These are phyloP conservation scores for Solanum chacoense DNA, from an alignment of 305 asterid genomes.

Conservation along the genomic window DNA sequence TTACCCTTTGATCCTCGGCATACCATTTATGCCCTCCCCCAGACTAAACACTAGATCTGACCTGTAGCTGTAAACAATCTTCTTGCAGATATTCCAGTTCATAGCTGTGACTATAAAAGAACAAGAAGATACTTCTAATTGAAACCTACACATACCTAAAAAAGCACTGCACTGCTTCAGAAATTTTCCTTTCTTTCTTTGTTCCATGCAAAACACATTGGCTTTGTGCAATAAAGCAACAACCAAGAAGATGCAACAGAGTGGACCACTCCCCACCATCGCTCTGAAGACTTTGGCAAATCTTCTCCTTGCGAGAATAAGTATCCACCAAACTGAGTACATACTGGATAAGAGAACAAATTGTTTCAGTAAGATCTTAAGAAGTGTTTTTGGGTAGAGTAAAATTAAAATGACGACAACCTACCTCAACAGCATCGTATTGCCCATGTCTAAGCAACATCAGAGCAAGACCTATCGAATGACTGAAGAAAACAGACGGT, in stretches of 20 bases:
- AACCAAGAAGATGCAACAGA: conserved; percentile 84
- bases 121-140: background rate
- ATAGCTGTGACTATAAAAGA: background rate
- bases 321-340: conserved; percentile 72
- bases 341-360: conserved; percentile 39
- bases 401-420: conserved; percentile 11
- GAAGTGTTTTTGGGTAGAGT: background rate
- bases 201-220: conserved; percentile 48
- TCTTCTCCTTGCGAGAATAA: conserved; percentile 67
- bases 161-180: conserved; percentile 81
- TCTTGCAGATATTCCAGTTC: background rate
- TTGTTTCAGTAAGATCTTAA: conserved; percentile 23
- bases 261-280: conserved; percentile 50
- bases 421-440: conserved; percentile 74
- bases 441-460: conserved; percentile 75
- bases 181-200: conserved; percentile 53
- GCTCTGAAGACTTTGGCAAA: conserved; percentile 65
- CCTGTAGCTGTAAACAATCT: background rate
- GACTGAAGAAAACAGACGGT: conserved; percentile 71
- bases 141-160: conserved; percentile 46
- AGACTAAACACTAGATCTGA: background rate
- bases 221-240: conserved; percentile 82
- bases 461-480: conserved; percentile 65
- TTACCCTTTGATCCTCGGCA: background rate
- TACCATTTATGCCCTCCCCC: background rate